These are phyloP conservation scores for Carex kokanica DNA, from an alignment of 176 grass and related monocot genomes.

Conservation along the genomic window DNA sequence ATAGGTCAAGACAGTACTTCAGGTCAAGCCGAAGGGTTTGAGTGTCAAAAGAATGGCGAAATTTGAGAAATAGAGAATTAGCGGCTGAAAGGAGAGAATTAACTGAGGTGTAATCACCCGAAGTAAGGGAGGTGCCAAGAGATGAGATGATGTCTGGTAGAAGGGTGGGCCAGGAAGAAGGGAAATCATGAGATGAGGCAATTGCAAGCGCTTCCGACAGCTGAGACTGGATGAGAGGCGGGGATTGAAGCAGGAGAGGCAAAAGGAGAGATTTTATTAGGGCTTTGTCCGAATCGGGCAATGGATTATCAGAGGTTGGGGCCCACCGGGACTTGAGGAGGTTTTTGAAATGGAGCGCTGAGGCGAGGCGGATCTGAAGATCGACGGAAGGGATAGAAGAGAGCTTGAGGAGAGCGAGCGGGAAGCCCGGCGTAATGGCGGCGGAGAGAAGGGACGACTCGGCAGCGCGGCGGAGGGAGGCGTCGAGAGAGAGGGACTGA, in stretches of 20 bases:
- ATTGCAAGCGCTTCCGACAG: slow-evolving; percentile 72
- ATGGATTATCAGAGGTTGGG: slow-evolving; percentile 36
- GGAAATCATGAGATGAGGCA: slow-evolving; percentile 68
- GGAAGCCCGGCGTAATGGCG: slow-evolving; percentile 43
- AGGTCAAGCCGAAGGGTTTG: slow-evolving; percentile 77
- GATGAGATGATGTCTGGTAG: slow-evolving; percentile 68
- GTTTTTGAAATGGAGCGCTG: slow-evolving; percentile 82
- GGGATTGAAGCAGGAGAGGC: slow-evolving; percentile 66
- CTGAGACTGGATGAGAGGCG: slow-evolving; percentile 68
- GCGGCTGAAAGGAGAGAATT: slow-evolving; percentile 73
- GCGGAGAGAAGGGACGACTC: slow-evolving; percentile 57
- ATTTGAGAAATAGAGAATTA: slow-evolving; percentile 71
- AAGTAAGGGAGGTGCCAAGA: slow-evolving; percentile 42
- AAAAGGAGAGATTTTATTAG: slow-evolving; percentile 68
- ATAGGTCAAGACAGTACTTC: slow-evolving; percentile 81
- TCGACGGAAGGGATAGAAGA: slow-evolving; percentile 44
- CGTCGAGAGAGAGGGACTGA: slow-evolving; percentile 62
- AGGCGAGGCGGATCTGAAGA: slow-evolving; percentile 54
- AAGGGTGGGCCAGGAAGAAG: slow-evolving; percentile 65
- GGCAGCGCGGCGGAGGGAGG: slow-evolving; percentile 58
- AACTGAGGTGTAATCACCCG: slow-evolving; percentile 45
- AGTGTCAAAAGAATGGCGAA: slow-evolving; percentile 81
- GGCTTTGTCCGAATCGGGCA: slow-evolving; percentile 55
- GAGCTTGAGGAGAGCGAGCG: slow-evolving; percentile 65
- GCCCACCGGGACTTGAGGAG: slow-evolving; percentile 68